phyloP scores from a whole-genome alignment of 345 rosid species.

The Camelina hispida region DNA sequence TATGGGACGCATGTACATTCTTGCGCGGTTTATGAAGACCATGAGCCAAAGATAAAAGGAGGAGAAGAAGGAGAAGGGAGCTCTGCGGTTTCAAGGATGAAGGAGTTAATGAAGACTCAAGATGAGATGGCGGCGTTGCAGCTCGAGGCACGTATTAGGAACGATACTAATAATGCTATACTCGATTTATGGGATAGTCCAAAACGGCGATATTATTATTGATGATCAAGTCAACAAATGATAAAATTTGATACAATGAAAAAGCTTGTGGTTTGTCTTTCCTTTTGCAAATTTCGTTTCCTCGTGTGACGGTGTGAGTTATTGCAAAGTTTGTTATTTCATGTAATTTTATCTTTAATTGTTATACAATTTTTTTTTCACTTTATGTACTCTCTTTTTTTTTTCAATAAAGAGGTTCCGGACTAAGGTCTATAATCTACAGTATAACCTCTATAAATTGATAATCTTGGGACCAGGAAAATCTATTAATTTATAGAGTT shows the following conservation, averaged over 20 bases:
- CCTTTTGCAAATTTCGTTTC: neutral
- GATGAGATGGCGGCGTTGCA: conserved; percentile 28
- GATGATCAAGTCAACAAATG: neutral
- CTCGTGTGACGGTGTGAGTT: neutral
- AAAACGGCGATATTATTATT: conserved; percentile 30
- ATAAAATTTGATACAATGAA: neutral
- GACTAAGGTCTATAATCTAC: no score
- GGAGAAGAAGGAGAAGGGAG: conserved; percentile 30
- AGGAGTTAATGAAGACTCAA: conserved; percentile 31
- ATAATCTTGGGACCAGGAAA: no score
- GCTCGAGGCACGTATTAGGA: conserved; percentile 30
- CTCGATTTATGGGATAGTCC: conserved; percentile 34
- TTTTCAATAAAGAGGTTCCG: no score
- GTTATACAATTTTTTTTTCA: no score
- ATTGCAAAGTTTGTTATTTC: neutral
- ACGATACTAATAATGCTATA: neutral
- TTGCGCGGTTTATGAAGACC: conserved; percentile 26
- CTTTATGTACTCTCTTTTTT: no score
- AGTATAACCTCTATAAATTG: no score
- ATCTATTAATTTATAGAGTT: no score
- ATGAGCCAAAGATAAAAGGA: conserved; percentile 3
- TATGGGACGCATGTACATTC: conserved; percentile 37
- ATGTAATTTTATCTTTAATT: neutral
- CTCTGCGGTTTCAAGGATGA: conserved; percentile 10
- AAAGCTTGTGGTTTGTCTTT: neutral